These are phyloP conservation scores for Oleoguttula mirabilis DNA, from an alignment of 495 filamentous ascomycete species.

Conservation along the genomic window DNA sequence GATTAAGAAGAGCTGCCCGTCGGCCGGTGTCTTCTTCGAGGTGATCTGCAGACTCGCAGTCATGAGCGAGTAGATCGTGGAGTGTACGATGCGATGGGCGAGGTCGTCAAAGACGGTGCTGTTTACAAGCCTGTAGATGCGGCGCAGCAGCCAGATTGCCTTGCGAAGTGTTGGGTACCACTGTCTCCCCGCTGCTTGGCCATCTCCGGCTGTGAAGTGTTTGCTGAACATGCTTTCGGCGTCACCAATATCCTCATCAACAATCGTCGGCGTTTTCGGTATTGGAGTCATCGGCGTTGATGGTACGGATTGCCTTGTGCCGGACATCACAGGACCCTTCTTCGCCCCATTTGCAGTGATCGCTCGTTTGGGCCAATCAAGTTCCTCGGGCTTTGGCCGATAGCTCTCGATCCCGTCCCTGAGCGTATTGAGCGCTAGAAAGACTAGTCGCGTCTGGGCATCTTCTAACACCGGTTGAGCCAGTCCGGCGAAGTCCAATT, in stretches of 20 bases:
- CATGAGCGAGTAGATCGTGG: constrained; percentile 56
- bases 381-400: constrained; percentile 54
- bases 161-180: constrained; percentile 62
- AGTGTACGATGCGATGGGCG: constrained; percentile 65
- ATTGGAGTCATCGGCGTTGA: constrained; percentile 28
- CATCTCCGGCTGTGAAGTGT: not conserved
- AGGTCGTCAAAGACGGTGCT: constrained; percentile 67
- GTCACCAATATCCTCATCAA: constrained; percentile 36
- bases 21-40: constrained; percentile 45
- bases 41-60: constrained; percentile 40
- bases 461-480: constrained; percentile 61
- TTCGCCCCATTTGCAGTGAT: constrained; percentile 30
- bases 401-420: constrained; percentile 59
- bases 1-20: constrained; percentile 77
- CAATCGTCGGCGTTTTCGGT: constrained; percentile 35
- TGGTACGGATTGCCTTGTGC: constrained; percentile 31
- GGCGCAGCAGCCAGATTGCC: constrained; percentile 69
- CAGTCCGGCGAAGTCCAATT: constrained; percentile 54
- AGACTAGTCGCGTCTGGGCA: constrained; percentile 63
- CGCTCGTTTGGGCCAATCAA: constrained; percentile 51
- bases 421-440: constrained; percentile 54
- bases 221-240: constrained; percentile 28
- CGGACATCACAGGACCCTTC: constrained; percentile 26
- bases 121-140: constrained; percentile 75
- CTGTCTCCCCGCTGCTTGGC: constrained; percentile 27